These are phyloP conservation scores for Dendrobium nobile DNA, from an alignment of 106 monocot species.

Conservation along the genomic window DNA sequence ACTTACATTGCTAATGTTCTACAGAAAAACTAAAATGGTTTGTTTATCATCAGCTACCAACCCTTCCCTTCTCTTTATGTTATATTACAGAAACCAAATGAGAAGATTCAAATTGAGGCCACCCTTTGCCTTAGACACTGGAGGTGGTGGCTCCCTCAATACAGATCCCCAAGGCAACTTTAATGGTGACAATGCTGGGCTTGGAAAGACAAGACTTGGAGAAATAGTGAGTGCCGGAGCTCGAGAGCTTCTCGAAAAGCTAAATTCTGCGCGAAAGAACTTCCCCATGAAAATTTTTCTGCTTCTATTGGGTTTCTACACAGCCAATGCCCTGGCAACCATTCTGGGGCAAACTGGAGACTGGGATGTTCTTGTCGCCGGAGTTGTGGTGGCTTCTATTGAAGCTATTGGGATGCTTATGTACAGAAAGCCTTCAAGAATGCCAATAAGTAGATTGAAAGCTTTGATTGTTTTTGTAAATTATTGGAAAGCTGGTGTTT, in stretches of 20 bases:
- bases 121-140: constrained; percentile 56
- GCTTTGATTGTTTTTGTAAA: constrained; percentile 69
- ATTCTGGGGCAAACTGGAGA: constrained; percentile 97
- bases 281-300: constrained; percentile 90
- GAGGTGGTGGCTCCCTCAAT: constrained; percentile 41
- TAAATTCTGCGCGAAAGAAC: constrained; percentile 71
- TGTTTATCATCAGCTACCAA: not conserved
- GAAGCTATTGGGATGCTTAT: constrained; percentile 94
- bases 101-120: constrained; percentile 21
- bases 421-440: constrained; percentile 56
- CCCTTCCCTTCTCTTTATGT: not conserved
- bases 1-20: not conserved
- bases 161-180: constrained; percentile 16
- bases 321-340: constrained; percentile 89
- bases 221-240: constrained; percentile 57
- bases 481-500: constrained; percentile 93
- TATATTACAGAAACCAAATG: not conserved
- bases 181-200: constrained; percentile 29
- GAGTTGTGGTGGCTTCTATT: constrained; percentile 80
- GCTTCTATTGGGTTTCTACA: constrained; percentile 89
- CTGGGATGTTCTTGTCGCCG: constrained; percentile 96
- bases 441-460: constrained; percentile 43
- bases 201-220: constrained; percentile 65
- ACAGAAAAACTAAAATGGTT: not conserved
- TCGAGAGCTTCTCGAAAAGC: constrained; percentile 56